Evolutionary conservation across 768 basidiomycete species (phyloP).

Genomic region (Boletus vermiculosoides): DNA sequence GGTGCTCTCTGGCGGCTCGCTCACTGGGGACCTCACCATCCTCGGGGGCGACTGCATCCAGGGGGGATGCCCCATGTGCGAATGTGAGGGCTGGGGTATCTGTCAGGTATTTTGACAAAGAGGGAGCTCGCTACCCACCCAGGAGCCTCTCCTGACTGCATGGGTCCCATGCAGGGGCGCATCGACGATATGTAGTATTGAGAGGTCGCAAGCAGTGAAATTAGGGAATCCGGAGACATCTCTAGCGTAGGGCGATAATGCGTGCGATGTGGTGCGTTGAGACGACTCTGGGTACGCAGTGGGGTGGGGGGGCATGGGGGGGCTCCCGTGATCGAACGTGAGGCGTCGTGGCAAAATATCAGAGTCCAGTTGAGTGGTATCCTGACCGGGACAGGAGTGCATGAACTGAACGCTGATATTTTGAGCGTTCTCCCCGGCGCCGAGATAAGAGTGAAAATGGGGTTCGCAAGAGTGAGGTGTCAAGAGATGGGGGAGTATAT

Average conservation of each 20-base stretch:
- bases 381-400: constrained; percentile 24
- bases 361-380: constrained; percentile 25
- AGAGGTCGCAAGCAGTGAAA: constrained; percentile 12
- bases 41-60: constrained; percentile 15
- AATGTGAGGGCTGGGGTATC: constrained; percentile 17
- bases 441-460: constrained; percentile 16
- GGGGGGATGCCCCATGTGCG: constrained; percentile 11
- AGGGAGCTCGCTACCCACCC: constrained; percentile 20
- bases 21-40: constrained; percentile 26
- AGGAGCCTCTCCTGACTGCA: constrained; percentile 22
- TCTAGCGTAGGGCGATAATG: constrained; percentile 13
- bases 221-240: constrained; percentile 13
- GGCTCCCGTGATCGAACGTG: constrained; percentile 6
- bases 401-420: constrained; percentile 34
- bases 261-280: constrained; percentile 30
- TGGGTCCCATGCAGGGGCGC: constrained; percentile 12
- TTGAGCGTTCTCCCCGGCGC: constrained; percentile 13
- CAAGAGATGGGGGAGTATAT: constrained; percentile 19
- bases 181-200: constrained; percentile 9
- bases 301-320: background rate
- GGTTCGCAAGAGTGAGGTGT: constrained; percentile 15
- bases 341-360: constrained; percentile 24
- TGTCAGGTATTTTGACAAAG: constrained; percentile 18
- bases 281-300: constrained; percentile 31
- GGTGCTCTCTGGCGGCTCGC: constrained; percentile 31